phyloP scores from a whole-genome alignment of 257 asterid genomes.

The Cynanchum wilfordii region DNA sequence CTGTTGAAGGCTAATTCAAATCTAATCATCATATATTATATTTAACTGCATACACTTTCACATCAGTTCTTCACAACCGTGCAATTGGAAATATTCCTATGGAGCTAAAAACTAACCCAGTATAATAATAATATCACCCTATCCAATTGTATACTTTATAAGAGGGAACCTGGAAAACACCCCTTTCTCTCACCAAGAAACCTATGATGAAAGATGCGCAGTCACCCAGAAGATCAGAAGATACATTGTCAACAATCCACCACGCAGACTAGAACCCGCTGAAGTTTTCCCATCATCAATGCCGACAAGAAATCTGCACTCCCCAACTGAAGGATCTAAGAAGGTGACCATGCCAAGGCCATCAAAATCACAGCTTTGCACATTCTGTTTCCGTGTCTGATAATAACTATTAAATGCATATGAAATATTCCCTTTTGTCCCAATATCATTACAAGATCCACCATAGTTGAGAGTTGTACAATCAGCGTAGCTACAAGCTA shows the following conservation, averaged over 20 bases:
- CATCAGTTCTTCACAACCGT: not conserved
- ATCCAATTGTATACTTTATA: slow-evolving; percentile 15
- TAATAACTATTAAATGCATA: slow-evolving; percentile 91
- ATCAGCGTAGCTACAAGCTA: slow-evolving; percentile 77
- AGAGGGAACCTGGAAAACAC: slow-evolving; percentile 29
- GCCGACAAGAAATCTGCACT: slow-evolving; percentile 86
- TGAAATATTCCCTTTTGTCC: slow-evolving; percentile 74
- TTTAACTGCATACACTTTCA: not conserved
- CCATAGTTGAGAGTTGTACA: slow-evolving; percentile 85
- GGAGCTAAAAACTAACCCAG: slow-evolving; percentile 25
- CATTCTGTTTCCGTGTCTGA: slow-evolving; percentile 70
- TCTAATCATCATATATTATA: not conserved
- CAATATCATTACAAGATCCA: slow-evolving; percentile 72
- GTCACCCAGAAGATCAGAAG: slow-evolving; percentile 34
- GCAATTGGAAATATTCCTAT: slow-evolving; percentile 21
- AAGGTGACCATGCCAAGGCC: slow-evolving; percentile 93
- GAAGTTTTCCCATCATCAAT: slow-evolving; percentile 27
- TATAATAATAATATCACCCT: slow-evolving; percentile 25
- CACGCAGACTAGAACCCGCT: not conserved
- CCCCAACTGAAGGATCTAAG: slow-evolving; percentile 83
- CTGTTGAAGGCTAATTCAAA: not conserved
- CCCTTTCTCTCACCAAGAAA: slow-evolving; percentile 21
- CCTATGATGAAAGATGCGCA: slow-evolving; percentile 25
- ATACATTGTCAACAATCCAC: not conserved
- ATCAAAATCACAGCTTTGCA: slow-evolving; percentile 76